Conservation (phyloP, 345 rosid species). For the Carallia pectinifolia region DNA sequence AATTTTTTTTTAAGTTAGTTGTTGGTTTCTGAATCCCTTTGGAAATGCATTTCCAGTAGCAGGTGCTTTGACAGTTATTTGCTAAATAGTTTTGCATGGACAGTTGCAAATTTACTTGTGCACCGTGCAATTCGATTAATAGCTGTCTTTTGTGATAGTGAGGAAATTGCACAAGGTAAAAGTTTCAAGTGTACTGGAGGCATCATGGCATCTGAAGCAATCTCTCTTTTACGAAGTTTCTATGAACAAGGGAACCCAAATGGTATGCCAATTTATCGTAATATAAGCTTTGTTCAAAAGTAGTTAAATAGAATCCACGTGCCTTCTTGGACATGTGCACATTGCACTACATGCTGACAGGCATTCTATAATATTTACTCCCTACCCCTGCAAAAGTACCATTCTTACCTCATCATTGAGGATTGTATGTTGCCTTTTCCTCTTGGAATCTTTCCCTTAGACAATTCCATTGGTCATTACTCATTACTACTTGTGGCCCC, state of each 20-base stretch:
- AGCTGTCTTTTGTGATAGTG: conserved; percentile 23
- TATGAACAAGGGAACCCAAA: conserved; percentile 91
- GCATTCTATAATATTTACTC: too few relatives aligned
- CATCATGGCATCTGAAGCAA: conserved; percentile 70
- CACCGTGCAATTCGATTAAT: conserved; percentile 8
- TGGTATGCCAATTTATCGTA: conserved; percentile 36
- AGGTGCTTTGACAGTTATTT: not conserved
- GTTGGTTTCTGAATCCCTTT: not conserved
- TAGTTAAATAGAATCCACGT: not conserved
- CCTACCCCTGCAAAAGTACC: too few relatives aligned
- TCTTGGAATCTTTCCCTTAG: too few relatives aligned
- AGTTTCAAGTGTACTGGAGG: conserved; percentile 62
- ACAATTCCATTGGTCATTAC: too few relatives aligned
- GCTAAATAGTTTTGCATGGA: not conserved
- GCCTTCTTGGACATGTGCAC: too few relatives aligned
- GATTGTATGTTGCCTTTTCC: too few relatives aligned
- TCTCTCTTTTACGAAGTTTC: conserved; percentile 63
- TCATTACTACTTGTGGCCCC: too few relatives aligned
- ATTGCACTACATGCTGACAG: too few relatives aligned
- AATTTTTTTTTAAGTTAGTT: too few relatives aligned
- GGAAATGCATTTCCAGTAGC: not conserved
- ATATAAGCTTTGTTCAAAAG: not conserved
- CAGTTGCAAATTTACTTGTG: not conserved
- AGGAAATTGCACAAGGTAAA: conserved; percentile 32
- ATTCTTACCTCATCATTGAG: too few relatives aligned